Evolutionary conservation across 228 moss, liverwort and hornwort genomes (phyloP).

Genomic region (Sphagnum fallax): DNA sequence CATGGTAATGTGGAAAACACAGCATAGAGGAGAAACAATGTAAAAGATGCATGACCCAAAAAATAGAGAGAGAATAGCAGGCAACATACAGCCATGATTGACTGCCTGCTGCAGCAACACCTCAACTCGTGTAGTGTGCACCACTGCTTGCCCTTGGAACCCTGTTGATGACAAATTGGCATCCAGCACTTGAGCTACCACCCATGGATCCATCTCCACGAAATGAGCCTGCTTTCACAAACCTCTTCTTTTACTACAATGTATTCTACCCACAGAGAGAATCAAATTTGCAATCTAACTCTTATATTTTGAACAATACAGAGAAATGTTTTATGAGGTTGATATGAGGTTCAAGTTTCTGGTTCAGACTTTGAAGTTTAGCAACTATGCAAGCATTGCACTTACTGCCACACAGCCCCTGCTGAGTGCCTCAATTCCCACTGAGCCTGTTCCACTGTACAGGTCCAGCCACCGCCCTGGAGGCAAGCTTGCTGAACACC

Average conservation of each 20-base stretch:
- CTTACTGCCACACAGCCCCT: conserved; percentile 59
- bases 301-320: no score
- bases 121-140: conserved; percentile 76
- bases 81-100: conserved; percentile 53
- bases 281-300: no score
- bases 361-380: no score
- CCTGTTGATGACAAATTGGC: conserved; percentile 64
- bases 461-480: conserved; percentile 90
- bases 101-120: conserved; percentile 57
- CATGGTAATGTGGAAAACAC: background rate
- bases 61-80: background rate
- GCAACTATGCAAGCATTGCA: background rate
- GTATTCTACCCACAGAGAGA: no score
- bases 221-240: conserved; percentile 61
- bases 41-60: background rate
- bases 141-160: conserved; percentile 45
- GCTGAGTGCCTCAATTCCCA: conserved; percentile 94
- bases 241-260: background rate
- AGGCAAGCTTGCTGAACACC: conserved; percentile 60
- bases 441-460: conserved; percentile 96
- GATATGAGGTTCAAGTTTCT: no score
- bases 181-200: conserved; percentile 65
- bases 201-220: conserved; percentile 98
- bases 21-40: background rate
- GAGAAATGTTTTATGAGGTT: no score